These are phyloP conservation scores for Zygoascus ofunaensis DNA, from an alignment of 805 yeast genomes.

Conservation along the genomic window DNA sequence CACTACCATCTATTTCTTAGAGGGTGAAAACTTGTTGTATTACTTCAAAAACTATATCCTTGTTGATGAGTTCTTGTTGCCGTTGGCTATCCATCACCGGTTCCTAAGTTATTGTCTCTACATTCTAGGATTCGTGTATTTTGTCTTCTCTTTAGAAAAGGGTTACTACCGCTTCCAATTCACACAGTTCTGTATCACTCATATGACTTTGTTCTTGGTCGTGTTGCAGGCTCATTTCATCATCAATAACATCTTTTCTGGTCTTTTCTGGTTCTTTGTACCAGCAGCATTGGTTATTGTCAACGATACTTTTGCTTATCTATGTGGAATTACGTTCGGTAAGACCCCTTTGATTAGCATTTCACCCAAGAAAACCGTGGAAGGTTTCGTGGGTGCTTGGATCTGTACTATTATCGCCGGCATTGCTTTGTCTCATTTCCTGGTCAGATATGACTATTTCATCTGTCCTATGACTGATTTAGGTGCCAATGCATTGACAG, in stretches of 20 bases:
- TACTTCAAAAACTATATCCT: conserved; percentile 50
- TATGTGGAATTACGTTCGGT: conserved; percentile 96
- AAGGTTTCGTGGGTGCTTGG: conserved; percentile 98
- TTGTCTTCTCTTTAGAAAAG: conserved; percentile 80
- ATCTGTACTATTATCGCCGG: conserved; percentile 76
- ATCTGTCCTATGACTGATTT: conserved; percentile 73
- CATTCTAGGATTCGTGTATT: conserved; percentile 79
- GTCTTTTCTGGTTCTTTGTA: conserved; percentile 87
- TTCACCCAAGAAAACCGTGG: conserved; percentile 95
- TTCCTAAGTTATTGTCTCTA: conserved; percentile 77
- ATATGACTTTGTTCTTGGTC: conserved; percentile 82
- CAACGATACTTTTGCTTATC: conserved; percentile 91
- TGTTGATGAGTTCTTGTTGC: conserved; percentile 43
- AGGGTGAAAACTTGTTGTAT: conserved; percentile 71
- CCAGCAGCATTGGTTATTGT: conserved; percentile 89
- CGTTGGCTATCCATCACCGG: conserved; percentile 68
- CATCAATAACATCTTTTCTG: conserved; percentile 79
- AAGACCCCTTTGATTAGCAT: conserved; percentile 83
- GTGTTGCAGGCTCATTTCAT: conserved; percentile 92
- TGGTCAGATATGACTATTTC: conserved; percentile 61
- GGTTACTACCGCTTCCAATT: conserved; percentile 88
- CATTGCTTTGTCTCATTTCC: conserved; percentile 50
- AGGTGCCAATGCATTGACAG: conserved; percentile 49
- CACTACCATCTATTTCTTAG: conserved; percentile 81
- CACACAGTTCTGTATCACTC: conserved; percentile 87